phyloP scores from a whole-genome alignment of 192 early-diverging fungal genomes.

The Podila minutissima region DNA sequence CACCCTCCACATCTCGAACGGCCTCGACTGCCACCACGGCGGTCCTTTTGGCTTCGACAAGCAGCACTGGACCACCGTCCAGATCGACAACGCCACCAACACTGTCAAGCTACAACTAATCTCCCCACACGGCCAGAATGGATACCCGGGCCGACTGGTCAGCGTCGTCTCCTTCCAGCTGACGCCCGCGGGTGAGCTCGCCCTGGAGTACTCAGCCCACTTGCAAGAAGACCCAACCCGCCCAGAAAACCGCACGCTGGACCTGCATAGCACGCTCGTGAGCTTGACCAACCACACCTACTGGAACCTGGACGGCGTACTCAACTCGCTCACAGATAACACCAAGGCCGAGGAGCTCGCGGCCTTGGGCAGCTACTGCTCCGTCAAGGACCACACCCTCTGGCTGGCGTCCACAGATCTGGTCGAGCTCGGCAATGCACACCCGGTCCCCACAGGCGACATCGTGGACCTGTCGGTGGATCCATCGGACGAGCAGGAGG shows the following conservation, averaged over 20 bases:
- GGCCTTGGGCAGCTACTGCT: conserved; percentile 57
- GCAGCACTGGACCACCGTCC: conserved; percentile 62
- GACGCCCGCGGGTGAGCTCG: conserved; percentile 57
- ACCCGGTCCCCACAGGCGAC: conserved; percentile 30
- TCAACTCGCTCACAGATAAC: conserved; percentile 34
- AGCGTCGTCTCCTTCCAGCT: conserved; percentile 68
- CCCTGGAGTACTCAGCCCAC: conserved; percentile 61
- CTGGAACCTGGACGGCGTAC: conserved; percentile 85
- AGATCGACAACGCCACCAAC: conserved; percentile 27
- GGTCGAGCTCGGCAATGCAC: conserved; percentile 23
- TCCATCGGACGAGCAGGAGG: background rate
- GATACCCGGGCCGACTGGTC: conserved; percentile 79
- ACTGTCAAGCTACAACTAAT: conserved; percentile 63
- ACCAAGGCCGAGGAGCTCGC: conserved; percentile 52
- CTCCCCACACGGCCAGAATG: conserved; percentile 79
- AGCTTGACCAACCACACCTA: conserved; percentile 91
- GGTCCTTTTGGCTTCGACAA: conserved; percentile 83
- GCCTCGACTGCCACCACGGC: conserved; percentile 84
- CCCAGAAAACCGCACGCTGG: background rate
- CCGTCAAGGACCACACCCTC: conserved; percentile 63
- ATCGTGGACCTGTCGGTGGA: conserved; percentile 16
- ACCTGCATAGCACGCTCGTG: conserved; percentile 64
- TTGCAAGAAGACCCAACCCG: conserved; percentile 46
- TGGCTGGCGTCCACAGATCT: conserved; percentile 51
- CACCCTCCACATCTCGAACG: conserved; percentile 71